Conservation (phyloP, 2,329 filamentous ascomycete genomes). For the Rhynchosporium secalis region DNA sequence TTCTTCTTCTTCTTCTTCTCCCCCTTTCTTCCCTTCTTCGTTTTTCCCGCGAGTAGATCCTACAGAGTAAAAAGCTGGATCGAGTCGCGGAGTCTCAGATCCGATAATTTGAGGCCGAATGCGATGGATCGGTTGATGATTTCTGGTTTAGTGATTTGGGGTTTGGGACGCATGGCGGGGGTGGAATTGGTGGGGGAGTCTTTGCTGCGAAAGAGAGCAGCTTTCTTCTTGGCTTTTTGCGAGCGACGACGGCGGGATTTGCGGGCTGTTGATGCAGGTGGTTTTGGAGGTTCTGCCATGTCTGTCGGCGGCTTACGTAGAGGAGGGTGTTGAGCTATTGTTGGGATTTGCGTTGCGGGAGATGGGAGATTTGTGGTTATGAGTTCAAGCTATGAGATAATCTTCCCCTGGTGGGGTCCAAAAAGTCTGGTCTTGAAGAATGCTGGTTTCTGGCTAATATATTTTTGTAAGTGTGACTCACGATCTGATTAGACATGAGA, state of each 20-base stretch:
- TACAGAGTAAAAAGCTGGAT: not conserved
- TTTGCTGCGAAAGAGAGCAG: not conserved
- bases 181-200: slow-evolving; percentile 3
- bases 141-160: slow-evolving; percentile 1
- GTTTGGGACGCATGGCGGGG: slow-evolving; percentile 1
- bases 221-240: slow-evolving; percentile 5
- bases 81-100: slow-evolving; percentile 6
- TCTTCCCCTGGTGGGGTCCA: not conserved
- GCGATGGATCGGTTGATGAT: slow-evolving; percentile 1
- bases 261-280: not conserved
- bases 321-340: not conserved
- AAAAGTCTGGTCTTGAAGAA: not conserved
- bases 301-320: not conserved
- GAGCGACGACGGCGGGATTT: not conserved
- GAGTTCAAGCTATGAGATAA: not conserved
- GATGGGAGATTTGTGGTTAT: not conserved
- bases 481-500: not conserved
- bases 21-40: too few species aligned
- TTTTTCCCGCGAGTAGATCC: not conserved
- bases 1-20: not conserved
- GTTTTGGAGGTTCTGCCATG: not conserved
- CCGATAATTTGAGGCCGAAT: slow-evolving; percentile 1
- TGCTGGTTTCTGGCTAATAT: not conserved
- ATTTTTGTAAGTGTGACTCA: not conserved
- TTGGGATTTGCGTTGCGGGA: not conserved